These are phyloP conservation scores for Periconia digitata DNA, from an alignment of 2,329 filamentous ascomycete genomes.

Conservation along the genomic window DNA sequence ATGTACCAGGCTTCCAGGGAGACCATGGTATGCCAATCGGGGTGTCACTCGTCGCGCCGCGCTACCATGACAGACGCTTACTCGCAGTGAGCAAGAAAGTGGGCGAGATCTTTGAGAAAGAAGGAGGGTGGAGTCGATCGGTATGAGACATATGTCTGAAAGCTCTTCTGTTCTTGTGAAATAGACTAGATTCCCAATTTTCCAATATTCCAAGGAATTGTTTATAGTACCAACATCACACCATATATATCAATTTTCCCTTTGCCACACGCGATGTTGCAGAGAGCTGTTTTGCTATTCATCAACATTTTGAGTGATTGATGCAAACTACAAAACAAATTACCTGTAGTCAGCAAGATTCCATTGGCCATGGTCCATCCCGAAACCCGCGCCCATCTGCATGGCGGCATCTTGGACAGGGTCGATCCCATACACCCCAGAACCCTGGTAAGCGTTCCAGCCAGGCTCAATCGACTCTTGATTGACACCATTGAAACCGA, in stretches of 20 bases:
- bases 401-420: neutral
- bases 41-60: slow-evolving; percentile 52
- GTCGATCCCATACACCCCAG: neutral
- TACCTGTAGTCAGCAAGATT: neutral
- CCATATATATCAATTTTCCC: too few relatives aligned
- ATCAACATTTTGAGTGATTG: too few relatives aligned
- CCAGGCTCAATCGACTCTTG: neutral
- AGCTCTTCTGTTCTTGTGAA: too few relatives aligned
- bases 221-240: too few relatives aligned
- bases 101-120: slow-evolving; percentile 30
- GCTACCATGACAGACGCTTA: slow-evolving; percentile 33
- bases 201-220: too few relatives aligned
- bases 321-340: neutral
- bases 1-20: slow-evolving; percentile 64
- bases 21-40: slow-evolving; percentile 62
- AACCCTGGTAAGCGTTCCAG: neutral
- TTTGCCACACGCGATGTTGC: too few relatives aligned
- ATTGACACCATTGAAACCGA: too few relatives aligned
- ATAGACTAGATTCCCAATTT: too few relatives aligned
- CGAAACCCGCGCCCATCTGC: neutral
- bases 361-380: neutral
- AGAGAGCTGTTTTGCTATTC: too few relatives aligned
- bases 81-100: slow-evolving; percentile 31
- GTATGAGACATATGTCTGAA: neutral
- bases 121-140: slow-evolving; percentile 27